A percentile compares a stretch with the other conserved stretches of the same genome.
Conservation (phyloP, 2,329 filamentous ascomycete genomes). For the Dactylellina drechsleri region DNA sequence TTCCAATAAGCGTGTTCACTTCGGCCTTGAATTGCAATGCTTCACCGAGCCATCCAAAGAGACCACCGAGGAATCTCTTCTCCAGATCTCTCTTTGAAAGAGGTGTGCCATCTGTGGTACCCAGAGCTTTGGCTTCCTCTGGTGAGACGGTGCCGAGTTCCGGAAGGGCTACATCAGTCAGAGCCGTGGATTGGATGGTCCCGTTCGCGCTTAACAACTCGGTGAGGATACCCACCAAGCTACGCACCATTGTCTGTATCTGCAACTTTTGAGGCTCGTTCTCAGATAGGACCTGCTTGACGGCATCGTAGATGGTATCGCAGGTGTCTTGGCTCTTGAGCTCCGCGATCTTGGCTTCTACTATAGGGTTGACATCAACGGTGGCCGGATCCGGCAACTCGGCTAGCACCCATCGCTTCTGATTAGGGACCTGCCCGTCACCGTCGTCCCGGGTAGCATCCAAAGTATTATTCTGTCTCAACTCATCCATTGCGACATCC, state of each 20-base stretch:
- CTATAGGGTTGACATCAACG: neutral
- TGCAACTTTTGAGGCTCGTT: constrained; percentile 8
- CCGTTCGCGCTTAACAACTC: neutral
- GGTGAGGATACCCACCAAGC: constrained; percentile 6
- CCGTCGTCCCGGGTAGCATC: neutral
- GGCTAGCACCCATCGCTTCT: constrained; percentile 20
- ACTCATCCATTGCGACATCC: constrained; percentile 16
- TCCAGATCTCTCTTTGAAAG: constrained; percentile 15
- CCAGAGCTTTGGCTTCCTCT: neutral
- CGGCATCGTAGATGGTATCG: neutral
- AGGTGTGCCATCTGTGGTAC: neutral
- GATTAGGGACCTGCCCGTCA: neutral
- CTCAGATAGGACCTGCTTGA: neutral
- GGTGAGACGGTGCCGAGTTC: neutral
- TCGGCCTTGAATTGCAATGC: neutral
- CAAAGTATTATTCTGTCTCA: constrained; percentile 15
- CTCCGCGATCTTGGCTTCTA: constrained; percentile 9
- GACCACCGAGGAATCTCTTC: constrained; percentile 23
- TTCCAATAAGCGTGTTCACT: constrained; percentile 1
- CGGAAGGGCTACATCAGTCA: neutral
- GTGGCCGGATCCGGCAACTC: constrained; percentile 12
- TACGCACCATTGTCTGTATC: constrained; percentile 9
- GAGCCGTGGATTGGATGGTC: constrained; percentile 15
- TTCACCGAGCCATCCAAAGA: constrained; percentile 17
- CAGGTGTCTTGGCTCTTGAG: neutral